These are phyloP conservation scores for Trichoderma brevicompactum DNA, from an alignment of 2,329 filamentous ascomycete species.

Conservation along the genomic window DNA sequence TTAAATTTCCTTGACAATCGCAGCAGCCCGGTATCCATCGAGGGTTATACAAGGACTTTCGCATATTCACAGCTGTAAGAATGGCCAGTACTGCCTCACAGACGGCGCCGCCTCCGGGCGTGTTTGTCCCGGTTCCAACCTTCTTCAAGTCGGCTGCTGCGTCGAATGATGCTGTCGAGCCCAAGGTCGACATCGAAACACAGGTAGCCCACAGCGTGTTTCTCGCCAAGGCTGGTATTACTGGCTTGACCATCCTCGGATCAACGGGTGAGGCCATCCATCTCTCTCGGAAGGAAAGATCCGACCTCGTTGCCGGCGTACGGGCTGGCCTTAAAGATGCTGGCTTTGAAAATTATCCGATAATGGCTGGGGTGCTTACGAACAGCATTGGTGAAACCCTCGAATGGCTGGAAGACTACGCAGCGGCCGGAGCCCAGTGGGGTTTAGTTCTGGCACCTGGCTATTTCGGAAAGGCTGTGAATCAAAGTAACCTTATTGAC, in stretches of 20 bases:
- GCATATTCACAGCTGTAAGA: neutral
- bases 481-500: slow-evolving; percentile 58
- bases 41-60: neutral
- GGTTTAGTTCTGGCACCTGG: slow-evolving; percentile 63
- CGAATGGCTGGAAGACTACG: slow-evolving; percentile 58
- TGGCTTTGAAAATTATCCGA: slow-evolving; percentile 61
- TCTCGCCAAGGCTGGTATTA: slow-evolving; percentile 63
- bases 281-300: slow-evolving; percentile 61
- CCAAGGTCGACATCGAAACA: slow-evolving; percentile 60
- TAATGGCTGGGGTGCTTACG: slow-evolving; percentile 65
- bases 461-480: slow-evolving; percentile 61
- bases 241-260: slow-evolving; percentile 65
- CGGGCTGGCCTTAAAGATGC: slow-evolving; percentile 59
- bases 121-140: slow-evolving; percentile 66
- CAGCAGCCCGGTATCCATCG: neutral
- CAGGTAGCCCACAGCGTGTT: slow-evolving; percentile 63
- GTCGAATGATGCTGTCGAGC: slow-evolving; percentile 49
- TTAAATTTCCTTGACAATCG: neutral
- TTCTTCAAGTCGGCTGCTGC: slow-evolving; percentile 59
- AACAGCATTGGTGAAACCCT: slow-evolving; percentile 66
- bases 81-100: slow-evolving; percentile 8
- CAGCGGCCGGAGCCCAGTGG: slow-evolving; percentile 62
- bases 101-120: slow-evolving; percentile 52
- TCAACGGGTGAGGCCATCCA: slow-evolving; percentile 69
- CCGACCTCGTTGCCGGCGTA: slow-evolving; percentile 58